Base-by-base conservation (phyloP, 2,329 filamentous ascomycete species). In the Penicillium aurantiogriseum region DNA sequence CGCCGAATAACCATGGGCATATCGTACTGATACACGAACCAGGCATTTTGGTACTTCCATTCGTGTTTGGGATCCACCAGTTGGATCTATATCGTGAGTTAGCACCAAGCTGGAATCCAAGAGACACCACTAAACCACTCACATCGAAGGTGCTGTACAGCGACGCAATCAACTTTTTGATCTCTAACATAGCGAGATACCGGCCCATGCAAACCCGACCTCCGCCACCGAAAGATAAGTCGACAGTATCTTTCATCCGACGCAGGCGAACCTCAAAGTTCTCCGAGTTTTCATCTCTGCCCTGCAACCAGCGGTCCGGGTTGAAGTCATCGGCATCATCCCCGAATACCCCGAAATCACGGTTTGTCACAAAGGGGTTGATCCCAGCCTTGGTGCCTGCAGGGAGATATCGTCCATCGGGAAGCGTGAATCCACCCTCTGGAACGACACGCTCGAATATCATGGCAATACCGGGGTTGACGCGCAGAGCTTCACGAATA, bases 21-120 rank as follows among this genome's bases (percentile, higher is more conserved):
- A 0, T 83, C 83, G 49, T 80, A 75, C 68, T 85, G 83, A 10
- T 85, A 82, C 10, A 85, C 83, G 63, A 86, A 85, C 69, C 85
- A 85, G 4, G 81, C 83, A 21, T 82, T 79, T 53, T 81, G 78
- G n/a, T 81, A 80, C 58, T 77, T 78, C 62, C 85, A 73, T 51
- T 79, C 76, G 42, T 79, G 74, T 10, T 76, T 74, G 0, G 81
- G 81, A 56, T 81, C 74, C n/a, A 79, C 76, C 27, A 85, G 73
- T 67, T 81, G 74, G 60, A 85, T 80, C 44, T 81, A 64, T 79
- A 84, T 70, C 60, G 21, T 23, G 11, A 52, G 17, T 84, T 69
- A 56, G 48, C 21, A 31, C 35, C 21, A 23, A 23, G 29, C 29
- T 27, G 11, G 9, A 29, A 29, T 11, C 8, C 15, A 25, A 25